phyloP scores from a whole-genome alignment of 371 early-diverging fungal genomes.

The Quaeritorhiza haematococci region DNA sequence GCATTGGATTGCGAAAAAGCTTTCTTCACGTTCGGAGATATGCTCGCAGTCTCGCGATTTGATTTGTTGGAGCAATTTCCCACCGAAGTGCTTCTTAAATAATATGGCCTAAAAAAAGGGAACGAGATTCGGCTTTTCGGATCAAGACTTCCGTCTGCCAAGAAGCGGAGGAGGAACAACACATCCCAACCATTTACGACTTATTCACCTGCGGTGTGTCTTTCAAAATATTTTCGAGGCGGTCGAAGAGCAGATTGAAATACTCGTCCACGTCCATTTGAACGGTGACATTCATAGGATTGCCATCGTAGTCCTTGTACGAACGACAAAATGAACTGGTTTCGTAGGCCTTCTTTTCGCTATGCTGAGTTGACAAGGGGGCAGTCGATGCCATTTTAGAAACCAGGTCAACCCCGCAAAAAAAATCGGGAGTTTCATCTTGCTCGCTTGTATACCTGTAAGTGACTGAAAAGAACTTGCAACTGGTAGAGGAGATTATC shows the following conservation, averaged over 20 bases:
- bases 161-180: too few relatives aligned
- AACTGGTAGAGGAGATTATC: constrained; percentile 41
- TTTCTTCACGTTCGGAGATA: constrained; percentile 49
- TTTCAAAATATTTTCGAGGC: constrained; percentile 41
- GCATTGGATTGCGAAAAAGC: constrained; percentile 46
- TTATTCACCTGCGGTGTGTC: constrained; percentile 37
- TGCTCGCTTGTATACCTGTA: constrained; percentile 6
- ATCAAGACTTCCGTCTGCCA: constrained; percentile 15
- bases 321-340: constrained; percentile 37
- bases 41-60: constrained; percentile 52
- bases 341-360: constrained; percentile 37
- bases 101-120: constrained; percentile 9
- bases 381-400: too few relatives aligned
- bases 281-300: constrained; percentile 42
- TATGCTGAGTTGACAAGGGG: constrained; percentile 33
- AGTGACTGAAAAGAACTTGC: constrained; percentile 37
- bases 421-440: background rate
- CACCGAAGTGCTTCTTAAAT: constrained; percentile 46
- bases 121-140: constrained; percentile 10
- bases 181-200: too few relatives aligned
- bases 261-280: constrained; percentile 57
- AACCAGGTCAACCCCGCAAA: background rate
- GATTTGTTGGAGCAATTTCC: constrained; percentile 48
- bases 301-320: constrained; percentile 49
- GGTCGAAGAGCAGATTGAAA: constrained; percentile 50